Base-by-base conservation (phyloP, 2,329 filamentous ascomycete species). In the Aspergillus luchuensis region DNA sequence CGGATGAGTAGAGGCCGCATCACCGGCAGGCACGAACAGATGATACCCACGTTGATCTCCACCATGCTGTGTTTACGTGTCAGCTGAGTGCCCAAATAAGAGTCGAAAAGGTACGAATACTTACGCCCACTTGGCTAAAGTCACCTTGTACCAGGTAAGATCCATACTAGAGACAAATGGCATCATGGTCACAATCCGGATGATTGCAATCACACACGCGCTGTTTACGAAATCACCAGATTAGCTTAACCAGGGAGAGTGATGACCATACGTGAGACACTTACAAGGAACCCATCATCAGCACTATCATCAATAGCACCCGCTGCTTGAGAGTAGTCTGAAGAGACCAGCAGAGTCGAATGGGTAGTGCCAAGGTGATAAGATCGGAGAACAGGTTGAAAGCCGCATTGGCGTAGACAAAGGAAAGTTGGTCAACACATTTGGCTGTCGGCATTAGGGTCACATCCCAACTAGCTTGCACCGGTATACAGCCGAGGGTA, bases 31-130 rank as follows among this genome's bases (percentile, higher is more conserved):
- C 60, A 63, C 15, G 63, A 55, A 15, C 60, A 64, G 25, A 64
- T 63, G 36, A 64, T 64, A 7, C 63, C 60, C n/a, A 65, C 61
- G 23, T 65, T 65, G 36, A 65, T 61, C 36, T 65, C 63, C 15
- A 65, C 58, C 63, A 65, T 63, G 1, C 63, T 63, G 30, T 61
- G 30, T 23, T 4, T 2, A 23, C n/a, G 30, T 7, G 13, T 45
- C 21, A 45, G 41, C 3, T 15, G 41, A 36, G 5, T 5, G 11
- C 11, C 1, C 4, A 13, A 11, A 36, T 11, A 5, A 36, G 11
- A 2, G 4, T 36, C 2, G 5, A 15, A 6, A 11, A 36, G 5
- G 11, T 5, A 36, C 4, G 21, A 56, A 17, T 10, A 53, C 63
- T 17, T 63, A 65, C 63, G 55, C 55, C 63, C 61, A 64, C 25